Percentiles rank a stretch among this genome's conserved stretches.
Evolutionary conservation across 108 stramenopile species (phyloP).

Genomic region (Cyclotella atomus): DNA sequence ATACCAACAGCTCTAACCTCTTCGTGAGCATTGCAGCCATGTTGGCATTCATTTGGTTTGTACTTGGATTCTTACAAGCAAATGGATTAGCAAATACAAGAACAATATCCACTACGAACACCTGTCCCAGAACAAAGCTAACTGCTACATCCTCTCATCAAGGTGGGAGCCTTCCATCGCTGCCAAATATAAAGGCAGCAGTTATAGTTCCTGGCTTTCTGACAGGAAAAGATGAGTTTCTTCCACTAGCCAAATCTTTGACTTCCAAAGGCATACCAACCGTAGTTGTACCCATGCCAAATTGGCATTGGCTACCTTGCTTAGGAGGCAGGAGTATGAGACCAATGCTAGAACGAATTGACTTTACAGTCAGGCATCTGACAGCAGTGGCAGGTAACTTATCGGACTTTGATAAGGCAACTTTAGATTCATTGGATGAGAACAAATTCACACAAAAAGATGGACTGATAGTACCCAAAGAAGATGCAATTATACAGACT

Average conservation of each 20-base stretch:
- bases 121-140: background rate
- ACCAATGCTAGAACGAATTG: conserved; percentile 75
- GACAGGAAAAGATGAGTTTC: conserved; percentile 69
- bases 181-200: conserved; percentile 56
- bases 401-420: conserved; percentile 29
- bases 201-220: conserved; percentile 80
- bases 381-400: conserved; percentile 51
- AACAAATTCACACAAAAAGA: background rate
- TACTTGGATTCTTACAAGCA: background rate
- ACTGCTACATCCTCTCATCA: background rate
- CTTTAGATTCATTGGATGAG: conserved; percentile 10
- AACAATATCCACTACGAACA: background rate
- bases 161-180: conserved; percentile 29
- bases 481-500: background rate
- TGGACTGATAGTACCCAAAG: conserved; percentile 1
- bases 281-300: conserved; percentile 71
- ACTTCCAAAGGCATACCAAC: conserved; percentile 60
- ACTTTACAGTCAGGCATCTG: conserved; percentile 68
- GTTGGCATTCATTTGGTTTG: background rate
- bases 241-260: conserved; percentile 45
- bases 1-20: background rate
- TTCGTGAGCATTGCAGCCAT: background rate
- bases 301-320: conserved; percentile 80
- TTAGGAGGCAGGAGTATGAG: conserved; percentile 69
- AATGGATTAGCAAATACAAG: background rate